phyloP scores from a whole-genome alignment of 371 early-diverging fungal genomes.

The Parasitella parasitica region DNA sequence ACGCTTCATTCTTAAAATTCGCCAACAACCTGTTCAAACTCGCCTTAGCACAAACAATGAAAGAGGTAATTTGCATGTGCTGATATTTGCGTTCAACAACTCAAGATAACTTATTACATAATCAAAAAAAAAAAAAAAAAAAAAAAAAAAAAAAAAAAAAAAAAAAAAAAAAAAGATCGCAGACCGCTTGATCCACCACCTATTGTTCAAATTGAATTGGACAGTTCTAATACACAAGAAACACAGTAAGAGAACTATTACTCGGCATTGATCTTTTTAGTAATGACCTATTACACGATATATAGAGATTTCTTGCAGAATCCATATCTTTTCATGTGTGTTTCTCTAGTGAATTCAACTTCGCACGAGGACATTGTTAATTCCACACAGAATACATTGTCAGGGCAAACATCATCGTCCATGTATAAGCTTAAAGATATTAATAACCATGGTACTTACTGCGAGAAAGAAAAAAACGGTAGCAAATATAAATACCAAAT shows the following conservation, averaged over 20 bases:
- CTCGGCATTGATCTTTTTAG: background rate
- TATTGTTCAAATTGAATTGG: constrained; percentile 70
- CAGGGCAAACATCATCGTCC: constrained; percentile 85
- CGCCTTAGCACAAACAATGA: constrained; percentile 38
- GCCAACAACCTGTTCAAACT: constrained; percentile 43
- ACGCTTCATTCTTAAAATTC: constrained; percentile 24
- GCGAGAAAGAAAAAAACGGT: too few relatives aligned
- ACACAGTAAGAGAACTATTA: constrained; percentile 22
- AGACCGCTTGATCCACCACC: constrained; percentile 92
- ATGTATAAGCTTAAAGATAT: constrained; percentile 80
- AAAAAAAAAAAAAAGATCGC: too few relatives aligned
- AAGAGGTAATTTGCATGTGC: constrained; percentile 13
- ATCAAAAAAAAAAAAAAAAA: too few relatives aligned
- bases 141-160: too few relatives aligned
- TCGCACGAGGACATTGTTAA: constrained; percentile 38
- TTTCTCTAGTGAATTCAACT: constrained; percentile 53
- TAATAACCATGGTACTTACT: constrained; percentile 74
- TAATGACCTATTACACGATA: background rate
- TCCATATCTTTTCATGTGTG: constrained; percentile 79
- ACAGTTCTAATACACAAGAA: constrained; percentile 41
- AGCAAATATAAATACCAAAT: too few relatives aligned
- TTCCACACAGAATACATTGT: constrained; percentile 20
- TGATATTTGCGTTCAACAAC: background rate
- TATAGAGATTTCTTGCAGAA: constrained; percentile 65
- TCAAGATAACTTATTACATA: too few relatives aligned